phyloP scores from a whole-genome alignment of 75 land plant species.

The Selaginella tamariscina region DNA sequence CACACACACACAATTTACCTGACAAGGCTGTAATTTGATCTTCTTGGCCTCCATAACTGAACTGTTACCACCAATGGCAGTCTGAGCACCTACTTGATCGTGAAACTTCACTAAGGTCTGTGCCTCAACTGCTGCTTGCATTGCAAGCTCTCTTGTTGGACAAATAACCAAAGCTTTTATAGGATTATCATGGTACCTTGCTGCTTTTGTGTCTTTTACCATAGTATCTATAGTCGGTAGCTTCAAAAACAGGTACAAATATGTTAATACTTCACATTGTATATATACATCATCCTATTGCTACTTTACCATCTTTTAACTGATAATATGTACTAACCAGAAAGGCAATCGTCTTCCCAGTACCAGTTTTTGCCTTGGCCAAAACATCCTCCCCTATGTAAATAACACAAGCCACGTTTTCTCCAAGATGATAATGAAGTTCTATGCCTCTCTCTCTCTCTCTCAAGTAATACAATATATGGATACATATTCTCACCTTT shows the following conservation, averaged over 20 bases:
- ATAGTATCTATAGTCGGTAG: constrained; percentile 90
- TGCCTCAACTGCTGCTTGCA: constrained; percentile 87
- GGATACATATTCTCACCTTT: too few relatives aligned
- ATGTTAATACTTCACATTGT: background rate
- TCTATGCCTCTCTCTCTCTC: too few relatives aligned
- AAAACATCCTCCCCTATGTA: constrained; percentile 82
- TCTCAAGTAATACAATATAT: background rate
- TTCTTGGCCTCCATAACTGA: constrained; percentile 62
- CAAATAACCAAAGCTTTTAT: constrained; percentile 70
- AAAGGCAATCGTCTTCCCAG: constrained; percentile 98
- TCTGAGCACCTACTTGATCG: constrained; percentile 75
- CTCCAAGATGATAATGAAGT: background rate
- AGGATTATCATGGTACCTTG: constrained; percentile 41
- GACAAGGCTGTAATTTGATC: constrained; percentile 72
- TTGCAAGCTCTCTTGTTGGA: constrained; percentile 96
- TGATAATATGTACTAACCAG: constrained; percentile 42
- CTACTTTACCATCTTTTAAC: too few relatives aligned
- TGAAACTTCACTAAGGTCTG: constrained; percentile 68
- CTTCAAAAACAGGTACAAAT: constrained; percentile 32
- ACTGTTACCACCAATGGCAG: constrained; percentile 85
- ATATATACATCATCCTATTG: background rate
- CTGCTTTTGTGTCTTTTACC: constrained; percentile 32
- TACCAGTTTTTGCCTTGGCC: constrained; percentile 96
- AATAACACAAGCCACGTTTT: background rate
- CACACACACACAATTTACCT: too few relatives aligned